Conservation (phyloP, 2,329 filamentous ascomycete genomes). For the Fusarium tricinctum region DNA sequence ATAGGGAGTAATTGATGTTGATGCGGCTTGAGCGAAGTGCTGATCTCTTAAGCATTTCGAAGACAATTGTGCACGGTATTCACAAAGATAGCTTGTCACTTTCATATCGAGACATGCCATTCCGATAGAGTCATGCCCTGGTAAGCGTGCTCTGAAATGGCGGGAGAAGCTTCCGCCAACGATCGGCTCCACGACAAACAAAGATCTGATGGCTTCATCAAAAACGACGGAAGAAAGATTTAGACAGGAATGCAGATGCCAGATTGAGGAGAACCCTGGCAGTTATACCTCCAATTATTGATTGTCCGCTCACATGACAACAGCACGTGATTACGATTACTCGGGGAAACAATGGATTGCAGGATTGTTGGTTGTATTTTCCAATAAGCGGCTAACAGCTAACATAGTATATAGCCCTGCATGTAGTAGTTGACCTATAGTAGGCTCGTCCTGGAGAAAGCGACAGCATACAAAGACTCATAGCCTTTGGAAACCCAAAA, state of each 20-base stretch:
- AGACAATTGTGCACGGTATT: not conserved
- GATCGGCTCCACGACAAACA: not conserved
- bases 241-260: conserved; percentile 5
- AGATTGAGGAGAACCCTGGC: not conserved
- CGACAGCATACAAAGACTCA: conserved; percentile 11
- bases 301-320: not conserved
- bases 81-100: not conserved
- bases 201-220: not conserved
- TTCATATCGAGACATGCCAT: not conserved
- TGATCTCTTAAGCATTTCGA: no score
- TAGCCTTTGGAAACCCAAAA: conserved; percentile 13
- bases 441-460: conserved; percentile 7
- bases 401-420: conserved; percentile 7
- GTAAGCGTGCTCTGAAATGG: not conserved
- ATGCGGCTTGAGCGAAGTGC: no score
- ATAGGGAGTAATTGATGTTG: no score
- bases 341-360: conserved; percentile 9
- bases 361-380: conserved; percentile 19
- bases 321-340: conserved; percentile 11
- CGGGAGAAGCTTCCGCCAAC: not conserved
- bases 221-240: not conserved
- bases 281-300: conserved; percentile 1
- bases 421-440: conserved; percentile 5
- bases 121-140: not conserved
- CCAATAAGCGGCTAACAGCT: conserved; percentile 28